A percentile compares a stretch with the other conserved stretches of the same genome.
These are phyloP conservation scores for Rhododendron vialii DNA, from an alignment of 148 eudicot genomes.

Conservation along the genomic window DNA sequence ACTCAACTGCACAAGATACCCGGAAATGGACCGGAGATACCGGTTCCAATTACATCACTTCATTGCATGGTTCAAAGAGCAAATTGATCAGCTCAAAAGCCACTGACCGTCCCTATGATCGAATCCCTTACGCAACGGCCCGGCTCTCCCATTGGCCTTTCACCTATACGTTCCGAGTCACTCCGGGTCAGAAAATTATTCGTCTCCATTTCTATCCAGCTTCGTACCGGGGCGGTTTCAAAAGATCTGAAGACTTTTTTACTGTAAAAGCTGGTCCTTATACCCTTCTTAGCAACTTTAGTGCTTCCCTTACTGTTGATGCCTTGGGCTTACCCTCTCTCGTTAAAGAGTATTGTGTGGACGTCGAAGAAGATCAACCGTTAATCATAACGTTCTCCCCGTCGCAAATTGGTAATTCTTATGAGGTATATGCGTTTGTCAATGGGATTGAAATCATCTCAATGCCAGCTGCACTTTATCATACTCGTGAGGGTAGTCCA, in stretches of 20 bases:
- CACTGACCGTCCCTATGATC: neutral
- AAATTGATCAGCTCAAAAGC: conserved; percentile 11
- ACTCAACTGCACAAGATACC: conserved; percentile 12
- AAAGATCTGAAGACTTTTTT: no score
- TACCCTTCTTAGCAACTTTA: neutral
- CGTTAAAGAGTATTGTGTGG: conserved; percentile 19
- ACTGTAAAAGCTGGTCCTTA: no score
- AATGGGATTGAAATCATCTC: conserved; percentile 50
- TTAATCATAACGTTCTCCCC: conserved; percentile 31
- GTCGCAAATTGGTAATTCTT: neutral
- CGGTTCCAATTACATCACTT: neutral
- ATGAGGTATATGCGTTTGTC: conserved; percentile 30
- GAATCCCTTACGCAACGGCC: conserved; percentile 14
- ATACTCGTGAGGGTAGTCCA: neutral
- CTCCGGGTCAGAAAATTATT: conserved; percentile 8
- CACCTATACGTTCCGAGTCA: conserved; percentile 15
- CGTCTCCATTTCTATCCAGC: no score
- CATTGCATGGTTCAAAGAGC: conserved; percentile 1
- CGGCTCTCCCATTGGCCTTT: conserved; percentile 14
- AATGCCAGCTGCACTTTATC: conserved; percentile 31
- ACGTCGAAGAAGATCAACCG: conserved; percentile 8
- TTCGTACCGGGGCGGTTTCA: no score
- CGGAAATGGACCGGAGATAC: conserved; percentile 21
- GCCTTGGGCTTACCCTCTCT: neutral
- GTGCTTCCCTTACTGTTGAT: neutral